Conservation (phyloP, 139 green algal genomes). For the Volvox africanus region DNA sequence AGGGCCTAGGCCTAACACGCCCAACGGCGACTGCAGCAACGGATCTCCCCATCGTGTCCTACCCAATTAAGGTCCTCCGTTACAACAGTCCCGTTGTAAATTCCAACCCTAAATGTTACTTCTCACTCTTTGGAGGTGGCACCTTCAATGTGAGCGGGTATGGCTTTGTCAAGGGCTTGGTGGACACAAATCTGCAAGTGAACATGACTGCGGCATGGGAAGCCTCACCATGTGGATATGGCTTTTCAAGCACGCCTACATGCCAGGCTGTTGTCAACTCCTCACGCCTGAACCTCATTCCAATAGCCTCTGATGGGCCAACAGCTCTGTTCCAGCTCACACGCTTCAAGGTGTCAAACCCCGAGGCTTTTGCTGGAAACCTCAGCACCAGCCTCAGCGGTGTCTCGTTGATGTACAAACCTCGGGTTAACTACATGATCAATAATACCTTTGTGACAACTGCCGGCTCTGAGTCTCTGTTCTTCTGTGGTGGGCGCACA, state of each 20-base stretch:
- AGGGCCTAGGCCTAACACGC: constrained; percentile 10
- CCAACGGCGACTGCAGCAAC: background rate
- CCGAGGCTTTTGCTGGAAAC: background rate
- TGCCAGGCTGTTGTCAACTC: background rate
- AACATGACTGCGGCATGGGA: background rate
- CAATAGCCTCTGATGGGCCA: background rate
- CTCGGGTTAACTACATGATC: background rate
- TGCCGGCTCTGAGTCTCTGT: background rate
- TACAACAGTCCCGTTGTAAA: background rate
- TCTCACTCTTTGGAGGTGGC: constrained; percentile 35
- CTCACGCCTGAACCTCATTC: background rate
- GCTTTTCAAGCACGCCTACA: background rate
- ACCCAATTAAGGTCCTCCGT: background rate
- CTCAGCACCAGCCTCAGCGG: background rate
- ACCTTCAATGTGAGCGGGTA: constrained; percentile 2
- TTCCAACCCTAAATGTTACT: background rate
- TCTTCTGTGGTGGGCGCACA: constrained; percentile 21
- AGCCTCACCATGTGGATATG: background rate
- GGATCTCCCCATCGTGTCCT: background rate
- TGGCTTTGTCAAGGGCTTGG: constrained; percentile 26
- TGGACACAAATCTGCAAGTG: background rate
- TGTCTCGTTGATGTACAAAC: background rate
- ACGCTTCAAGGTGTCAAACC: background rate
- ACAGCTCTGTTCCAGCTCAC: background rate
- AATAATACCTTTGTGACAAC: background rate